These are phyloP conservation scores for Holtermanniella nyarrowii DNA, from an alignment of 768 basidiomycete species.

Conservation along the genomic window DNA sequence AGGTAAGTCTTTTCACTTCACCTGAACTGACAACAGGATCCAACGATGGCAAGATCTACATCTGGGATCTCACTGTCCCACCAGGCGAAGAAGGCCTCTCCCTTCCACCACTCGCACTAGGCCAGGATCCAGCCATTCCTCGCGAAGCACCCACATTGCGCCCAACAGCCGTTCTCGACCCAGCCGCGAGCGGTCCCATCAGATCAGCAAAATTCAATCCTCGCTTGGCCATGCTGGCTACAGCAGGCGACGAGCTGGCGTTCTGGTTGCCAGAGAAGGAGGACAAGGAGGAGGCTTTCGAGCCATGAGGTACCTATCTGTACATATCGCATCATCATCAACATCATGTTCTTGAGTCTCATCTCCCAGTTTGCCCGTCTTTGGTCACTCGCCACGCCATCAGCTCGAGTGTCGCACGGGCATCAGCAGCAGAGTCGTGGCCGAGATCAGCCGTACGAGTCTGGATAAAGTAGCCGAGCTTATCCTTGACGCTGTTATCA, in stretches of 20 bases:
- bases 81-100: slow-evolving; percentile 16
- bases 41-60: slow-evolving; percentile 61
- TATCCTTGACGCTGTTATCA: slow-evolving; percentile 61
- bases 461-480: slow-evolving; percentile 73
- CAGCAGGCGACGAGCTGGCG: slow-evolving; percentile 51
- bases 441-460: slow-evolving; percentile 61
- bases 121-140: slow-evolving; percentile 9
- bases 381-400: slow-evolving; percentile 72
- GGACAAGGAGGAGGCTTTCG: slow-evolving; percentile 15
- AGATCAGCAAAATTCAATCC: slow-evolving; percentile 88
- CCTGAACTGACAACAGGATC: slow-evolving; percentile 24
- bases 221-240: slow-evolving; percentile 66
- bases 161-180: slow-evolving; percentile 46
- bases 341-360: no score
- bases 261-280: slow-evolving; percentile 56
- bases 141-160: slow-evolving; percentile 48
- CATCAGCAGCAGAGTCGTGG: slow-evolving; percentile 86
- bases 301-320: not conserved
- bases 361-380: slow-evolving; percentile 26
- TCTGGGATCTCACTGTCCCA: slow-evolving; percentile 67
- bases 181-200: slow-evolving; percentile 49
- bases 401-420: slow-evolving; percentile 74
- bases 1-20: slow-evolving; percentile 42
- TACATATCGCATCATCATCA: not conserved
- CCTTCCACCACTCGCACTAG: not conserved